Evolutionary conservation across 148 eudicot genomes (phyloP).

Genomic region (Rhododendron mucronatum): DNA sequence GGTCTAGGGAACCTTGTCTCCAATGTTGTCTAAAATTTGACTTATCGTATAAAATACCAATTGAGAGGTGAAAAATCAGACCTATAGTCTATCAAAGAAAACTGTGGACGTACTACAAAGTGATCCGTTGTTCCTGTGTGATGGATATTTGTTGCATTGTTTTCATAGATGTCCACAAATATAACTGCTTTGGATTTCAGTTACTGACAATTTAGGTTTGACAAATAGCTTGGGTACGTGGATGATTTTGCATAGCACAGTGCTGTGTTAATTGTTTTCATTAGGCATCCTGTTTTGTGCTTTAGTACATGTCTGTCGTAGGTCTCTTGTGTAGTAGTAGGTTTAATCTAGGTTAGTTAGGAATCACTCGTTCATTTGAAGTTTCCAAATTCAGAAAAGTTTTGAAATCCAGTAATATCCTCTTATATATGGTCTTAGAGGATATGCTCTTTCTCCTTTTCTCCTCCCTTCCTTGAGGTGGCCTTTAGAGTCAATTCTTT

Average conservation of each 20-base stretch:
- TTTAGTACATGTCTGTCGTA: background rate
- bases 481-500: background rate
- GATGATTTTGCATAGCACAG: background rate
- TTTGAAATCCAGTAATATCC: background rate
- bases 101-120: background rate
- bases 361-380: background rate
- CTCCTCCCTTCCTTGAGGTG: background rate
- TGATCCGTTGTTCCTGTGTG: background rate
- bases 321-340: background rate
- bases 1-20: background rate
- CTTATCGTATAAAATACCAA: background rate
- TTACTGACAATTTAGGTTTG: background rate
- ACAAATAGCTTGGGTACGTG: background rate
- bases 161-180: background rate
- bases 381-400: background rate
- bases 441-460: background rate
- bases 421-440: background rate
- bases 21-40: background rate
- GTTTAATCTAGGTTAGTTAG: background rate
- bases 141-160: background rate
- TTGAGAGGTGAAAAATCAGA: background rate
- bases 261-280: background rate
- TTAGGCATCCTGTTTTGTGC: background rate
- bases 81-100: background rate
- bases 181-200: background rate